Base-by-base conservation (phyloP, 306 rosid genomes). In the Fragaria vesca region DNA sequence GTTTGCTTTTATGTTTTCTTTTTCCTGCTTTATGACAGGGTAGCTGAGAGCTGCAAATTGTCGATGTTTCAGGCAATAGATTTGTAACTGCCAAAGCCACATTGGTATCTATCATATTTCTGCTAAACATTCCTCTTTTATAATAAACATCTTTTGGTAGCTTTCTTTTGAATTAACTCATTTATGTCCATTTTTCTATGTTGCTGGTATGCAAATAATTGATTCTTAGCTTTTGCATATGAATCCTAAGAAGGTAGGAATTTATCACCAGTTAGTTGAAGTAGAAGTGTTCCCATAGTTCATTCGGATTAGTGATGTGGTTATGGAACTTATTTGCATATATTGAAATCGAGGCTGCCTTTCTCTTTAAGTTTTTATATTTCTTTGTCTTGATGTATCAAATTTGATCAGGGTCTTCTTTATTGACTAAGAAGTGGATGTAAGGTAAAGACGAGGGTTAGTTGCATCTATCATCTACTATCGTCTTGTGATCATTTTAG, bases 1-100 rank as follows among this genome's bases (percentile, higher is more conserved):
- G 32, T 30, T 30, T 30, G 32, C 32, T 30, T 30, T 30, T 30
- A 2, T 30, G 32, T 30, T 30, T 30, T 30, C 32, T 30, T 30
- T 30, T 30, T 30, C 32, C 32, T 30, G 3, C 32, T 30, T 30
- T 30, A 30, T 30, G 2, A 30, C 32, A 30, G 32, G 32, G 32
- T 30, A 30, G 32, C 32, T 30, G 32, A 30, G 32, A 30, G 32
- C 32, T 30, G 32, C 32, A 30, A 30, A 30, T 30, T 30, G 3
- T 30, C 28, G 92, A 82, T 81, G 82, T 47, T 34, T 72, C 82
- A 75, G 86, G 87, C 74, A 85, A 82, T 16, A 92, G 87, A 38
- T 93, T 93, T 85, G 96, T 89, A 47, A 89, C 89, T 73, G 93
- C 93, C 40, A 86, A 84, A 89, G 86, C 88, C 74, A 89, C 85